Evolutionary conservation across 345 rosid genomes (phyloP).

Genomic region (Triadica sebifera): DNA sequence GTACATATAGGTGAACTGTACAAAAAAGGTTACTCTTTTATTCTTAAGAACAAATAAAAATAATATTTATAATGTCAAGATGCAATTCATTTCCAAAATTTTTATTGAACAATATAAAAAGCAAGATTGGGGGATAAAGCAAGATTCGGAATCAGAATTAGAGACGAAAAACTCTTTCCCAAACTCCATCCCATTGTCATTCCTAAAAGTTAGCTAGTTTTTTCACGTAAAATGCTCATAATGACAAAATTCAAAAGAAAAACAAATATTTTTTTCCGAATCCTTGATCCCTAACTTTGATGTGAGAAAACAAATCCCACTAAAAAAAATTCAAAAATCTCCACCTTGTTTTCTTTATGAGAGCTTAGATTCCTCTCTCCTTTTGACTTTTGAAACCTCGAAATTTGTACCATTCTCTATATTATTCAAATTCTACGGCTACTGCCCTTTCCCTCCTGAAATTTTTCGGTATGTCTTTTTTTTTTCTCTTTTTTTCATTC

Average conservation of each 20-base stretch:
- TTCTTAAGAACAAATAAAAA: too few relatives aligned
- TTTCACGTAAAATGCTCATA: neutral
- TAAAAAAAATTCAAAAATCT: neutral
- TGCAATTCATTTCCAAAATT: too few relatives aligned
- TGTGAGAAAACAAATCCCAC: neutral
- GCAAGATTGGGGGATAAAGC: too few relatives aligned
- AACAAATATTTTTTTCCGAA: neutral
- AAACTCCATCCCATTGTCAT: too few relatives aligned
- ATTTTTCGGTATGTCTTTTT: conserved; percentile 16
- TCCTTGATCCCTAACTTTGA: too few relatives aligned
- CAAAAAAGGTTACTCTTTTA: too few relatives aligned
- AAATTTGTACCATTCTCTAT: conserved; percentile 19
- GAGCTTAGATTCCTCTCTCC: conserved; percentile 3
- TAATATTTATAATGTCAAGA: too few relatives aligned
- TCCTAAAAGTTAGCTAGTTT: conserved; percentile 11
- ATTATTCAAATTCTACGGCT: conserved; percentile 22
- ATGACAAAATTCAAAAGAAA: neutral
- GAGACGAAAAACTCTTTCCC: too few relatives aligned
- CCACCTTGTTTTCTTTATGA: neutral
- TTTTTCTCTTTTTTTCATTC: neutral
- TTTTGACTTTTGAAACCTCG: conserved; percentile 42
- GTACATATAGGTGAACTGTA: too few relatives aligned
- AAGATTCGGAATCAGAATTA: too few relatives aligned
- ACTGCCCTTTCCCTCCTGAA: conserved; percentile 14
- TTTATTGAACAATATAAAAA: too few relatives aligned